Conservation (phyloP, 495 filamentous ascomycete genomes). For the Aspergillus avenaceus region DNA sequence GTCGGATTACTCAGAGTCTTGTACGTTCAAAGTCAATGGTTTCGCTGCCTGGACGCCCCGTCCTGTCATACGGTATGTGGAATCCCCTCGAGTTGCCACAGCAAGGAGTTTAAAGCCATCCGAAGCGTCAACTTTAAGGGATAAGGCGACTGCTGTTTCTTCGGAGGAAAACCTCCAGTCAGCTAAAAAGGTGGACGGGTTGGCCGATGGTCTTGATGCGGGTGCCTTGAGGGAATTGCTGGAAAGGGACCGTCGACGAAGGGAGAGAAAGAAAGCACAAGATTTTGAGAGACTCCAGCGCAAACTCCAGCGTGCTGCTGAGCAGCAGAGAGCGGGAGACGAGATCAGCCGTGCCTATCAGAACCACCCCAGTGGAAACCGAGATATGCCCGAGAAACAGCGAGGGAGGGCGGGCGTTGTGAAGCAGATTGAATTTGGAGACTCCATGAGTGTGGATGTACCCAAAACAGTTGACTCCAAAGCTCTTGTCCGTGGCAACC, state of each 20-base stretch:
- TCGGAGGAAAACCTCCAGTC: conserved; percentile 64
- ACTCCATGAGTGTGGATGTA: neutral
- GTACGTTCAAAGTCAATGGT: conserved; percentile 69
- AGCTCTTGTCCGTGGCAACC: conserved; percentile 4
- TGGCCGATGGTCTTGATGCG: conserved; percentile 78
- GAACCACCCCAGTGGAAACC: neutral
- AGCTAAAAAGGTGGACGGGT: conserved; percentile 68
- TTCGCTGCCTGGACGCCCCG: conserved; percentile 73
- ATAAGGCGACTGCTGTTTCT: conserved; percentile 36
- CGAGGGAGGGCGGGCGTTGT: conserved; percentile 8
- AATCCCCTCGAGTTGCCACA: conserved; percentile 50
- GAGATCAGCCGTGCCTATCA: neutral
- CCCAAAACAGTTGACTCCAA: conserved; percentile 6
- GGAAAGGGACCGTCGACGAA: conserved; percentile 76
- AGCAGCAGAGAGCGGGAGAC: conserved; percentile 53
- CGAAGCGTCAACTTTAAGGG: conserved; percentile 34
- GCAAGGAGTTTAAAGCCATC: conserved; percentile 33
- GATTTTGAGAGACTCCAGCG: conserved; percentile 69
- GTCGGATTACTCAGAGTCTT: conserved; percentile 64
- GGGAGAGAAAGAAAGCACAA: conserved; percentile 65
- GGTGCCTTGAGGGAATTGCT: conserved; percentile 75
- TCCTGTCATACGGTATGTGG: conserved; percentile 70
- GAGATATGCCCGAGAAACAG: neutral
- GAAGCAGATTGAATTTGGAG: conserved; percentile 1
- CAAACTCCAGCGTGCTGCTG: conserved; percentile 62